A percentile compares a stretch with the other conserved stretches of the same genome.
Evolutionary conservation across 805 yeast species (phyloP).

Genomic region (Tetrapisispora arboricola): DNA sequence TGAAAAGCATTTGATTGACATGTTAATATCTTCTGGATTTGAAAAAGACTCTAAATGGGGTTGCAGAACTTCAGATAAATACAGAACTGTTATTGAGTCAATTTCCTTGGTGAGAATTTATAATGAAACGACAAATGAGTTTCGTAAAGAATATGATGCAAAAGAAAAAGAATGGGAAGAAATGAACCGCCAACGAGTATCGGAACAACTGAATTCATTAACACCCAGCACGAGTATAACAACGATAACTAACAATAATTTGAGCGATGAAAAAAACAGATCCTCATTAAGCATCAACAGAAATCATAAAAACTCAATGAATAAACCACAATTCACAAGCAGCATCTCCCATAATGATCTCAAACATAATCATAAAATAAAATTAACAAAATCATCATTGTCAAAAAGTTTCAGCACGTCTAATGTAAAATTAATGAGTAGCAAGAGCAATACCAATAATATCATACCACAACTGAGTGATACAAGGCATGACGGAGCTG

Average conservation of each 20-base stretch:
- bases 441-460: background rate
- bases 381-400: constrained; percentile 7
- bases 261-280: too few relatives aligned
- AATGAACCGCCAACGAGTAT: constrained; percentile 19
- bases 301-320: background rate
- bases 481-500: too few relatives aligned
- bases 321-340: background rate
- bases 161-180: constrained; percentile 28
- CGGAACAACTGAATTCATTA: background rate
- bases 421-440: background rate
- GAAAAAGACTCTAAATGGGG: constrained; percentile 66
- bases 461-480: background rate
- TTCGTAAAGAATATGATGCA: constrained; percentile 14
- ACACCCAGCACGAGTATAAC: too few relatives aligned
- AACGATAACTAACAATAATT: background rate
- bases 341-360: background rate
- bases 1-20: constrained; percentile 82
- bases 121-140: constrained; percentile 30
- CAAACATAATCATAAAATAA: background rate
- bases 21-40: constrained; percentile 86
- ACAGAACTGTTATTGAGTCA: constrained; percentile 73
- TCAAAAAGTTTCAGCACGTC: background rate
- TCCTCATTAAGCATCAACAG: background rate
- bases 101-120: constrained; percentile 32
- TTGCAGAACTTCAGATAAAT: constrained; percentile 68